Percentiles rank a stretch among this genome's conserved stretches.
Evolutionary conservation across 495 filamentous ascomycete genomes (phyloP).

Genomic region (Cairneyella variabilis): DNA sequence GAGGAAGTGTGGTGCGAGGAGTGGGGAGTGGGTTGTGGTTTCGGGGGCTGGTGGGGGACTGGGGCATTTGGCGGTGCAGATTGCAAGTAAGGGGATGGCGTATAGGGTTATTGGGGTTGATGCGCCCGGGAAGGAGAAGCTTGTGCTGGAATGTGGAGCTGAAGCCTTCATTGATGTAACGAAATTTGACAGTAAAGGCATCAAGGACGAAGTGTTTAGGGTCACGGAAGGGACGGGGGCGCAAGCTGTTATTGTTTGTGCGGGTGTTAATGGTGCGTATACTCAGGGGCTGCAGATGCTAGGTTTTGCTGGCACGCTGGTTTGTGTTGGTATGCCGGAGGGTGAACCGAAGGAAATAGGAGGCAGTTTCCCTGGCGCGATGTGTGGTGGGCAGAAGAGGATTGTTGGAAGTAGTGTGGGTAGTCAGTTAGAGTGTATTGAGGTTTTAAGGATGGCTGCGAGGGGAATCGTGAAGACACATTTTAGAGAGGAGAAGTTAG

Average conservation of each 20-base stretch:
- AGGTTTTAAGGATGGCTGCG: conserved; percentile 57
- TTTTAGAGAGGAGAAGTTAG: conserved; percentile 54
- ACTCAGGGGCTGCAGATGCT: conserved; percentile 52
- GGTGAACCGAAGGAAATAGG: conserved; percentile 49
- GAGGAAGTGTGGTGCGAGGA: conserved; percentile 48
- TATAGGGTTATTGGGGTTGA: conserved; percentile 69
- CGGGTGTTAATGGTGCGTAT: conserved; percentile 60
- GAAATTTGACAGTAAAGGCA: conserved; percentile 34
- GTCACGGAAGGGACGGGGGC: conserved; percentile 54
- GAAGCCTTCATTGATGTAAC: conserved; percentile 65
- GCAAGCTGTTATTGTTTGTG: conserved; percentile 57
- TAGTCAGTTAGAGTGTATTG: conserved; percentile 58
- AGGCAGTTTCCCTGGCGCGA: conserved; percentile 42
- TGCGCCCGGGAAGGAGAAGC: conserved; percentile 50
- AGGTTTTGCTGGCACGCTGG: conserved; percentile 52
- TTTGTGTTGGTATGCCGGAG: conserved; percentile 61
- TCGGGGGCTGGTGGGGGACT: conserved; percentile 64
- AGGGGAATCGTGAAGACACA: conserved; percentile 58
- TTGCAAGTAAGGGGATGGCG: conserved; percentile 55
- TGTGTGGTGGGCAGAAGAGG: conserved; percentile 48
- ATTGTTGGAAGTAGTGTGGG: conserved; percentile 62
- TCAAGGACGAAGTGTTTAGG: conserved; percentile 46
- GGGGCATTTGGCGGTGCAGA: conserved; percentile 58
- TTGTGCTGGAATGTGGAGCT: conserved; percentile 54
- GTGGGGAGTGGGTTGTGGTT: conserved; percentile 60